A percentile compares a stretch with the other conserved stretches of the same genome.
These are phyloP conservation scores for Arbutus unedo DNA, from an alignment of 148 eudicot genomes.

Conservation along the genomic window DNA sequence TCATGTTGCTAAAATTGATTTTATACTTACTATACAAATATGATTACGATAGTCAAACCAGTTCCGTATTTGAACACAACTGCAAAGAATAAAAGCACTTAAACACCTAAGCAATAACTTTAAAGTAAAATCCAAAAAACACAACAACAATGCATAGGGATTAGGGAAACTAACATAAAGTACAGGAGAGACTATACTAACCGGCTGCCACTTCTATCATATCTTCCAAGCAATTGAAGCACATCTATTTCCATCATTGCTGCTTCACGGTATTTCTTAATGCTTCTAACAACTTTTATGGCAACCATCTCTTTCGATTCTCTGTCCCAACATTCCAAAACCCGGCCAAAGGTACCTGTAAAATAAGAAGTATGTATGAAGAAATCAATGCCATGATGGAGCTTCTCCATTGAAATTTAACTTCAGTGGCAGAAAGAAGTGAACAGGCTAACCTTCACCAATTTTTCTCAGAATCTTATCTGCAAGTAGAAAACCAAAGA, in stretches of 20 bases:
- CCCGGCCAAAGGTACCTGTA: constrained; percentile 80
- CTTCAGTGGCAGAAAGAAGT: background rate
- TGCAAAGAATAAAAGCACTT: constrained; percentile 67
- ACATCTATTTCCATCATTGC: constrained; percentile 92
- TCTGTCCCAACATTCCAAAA: constrained; percentile 82
- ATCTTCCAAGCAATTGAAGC: constrained; percentile 80
- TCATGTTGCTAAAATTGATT: constrained; percentile 40
- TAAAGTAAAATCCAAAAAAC: constrained; percentile 18
- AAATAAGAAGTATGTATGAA: constrained; percentile 1
- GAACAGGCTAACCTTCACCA: constrained; percentile 66
- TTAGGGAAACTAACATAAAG: background rate
- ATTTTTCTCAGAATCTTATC: constrained; percentile 71
- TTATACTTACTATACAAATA: constrained; percentile 96
- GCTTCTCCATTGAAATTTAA: background rate
- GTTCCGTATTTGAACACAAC: constrained; percentile 99
- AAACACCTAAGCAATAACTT: constrained; percentile 33
- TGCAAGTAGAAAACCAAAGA: constrained; percentile 33
- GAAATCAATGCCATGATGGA: background rate
- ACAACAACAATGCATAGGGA: constrained; percentile 12
- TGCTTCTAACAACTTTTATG: constrained; percentile 74
- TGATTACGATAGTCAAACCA: constrained; percentile 99
- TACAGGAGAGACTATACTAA: constrained; percentile 25
- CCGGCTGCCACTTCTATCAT: constrained; percentile 78
- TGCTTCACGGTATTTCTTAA: constrained; percentile 93
- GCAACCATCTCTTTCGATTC: constrained; percentile 73